A percentile compares a stretch with the other conserved stretches of the same genome.
Evolutionary conservation across 164 flowering plant genomes (phyloP).

Genomic region (Euptelea pleiosperma): DNA sequence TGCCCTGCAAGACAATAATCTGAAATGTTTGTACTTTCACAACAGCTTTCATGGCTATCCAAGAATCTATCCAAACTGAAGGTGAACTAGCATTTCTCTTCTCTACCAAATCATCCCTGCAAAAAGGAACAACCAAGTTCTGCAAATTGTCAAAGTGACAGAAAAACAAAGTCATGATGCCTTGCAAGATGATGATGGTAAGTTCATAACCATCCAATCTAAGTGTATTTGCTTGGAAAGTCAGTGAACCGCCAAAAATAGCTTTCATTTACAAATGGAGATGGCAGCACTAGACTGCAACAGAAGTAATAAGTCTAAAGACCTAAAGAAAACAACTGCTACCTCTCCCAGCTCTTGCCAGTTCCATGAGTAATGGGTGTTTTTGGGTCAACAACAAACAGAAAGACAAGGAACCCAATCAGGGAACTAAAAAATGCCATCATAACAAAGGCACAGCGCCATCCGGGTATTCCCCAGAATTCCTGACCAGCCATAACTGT

Average conservation of each 20-base stretch:
- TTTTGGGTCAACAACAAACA: constrained; percentile 81
- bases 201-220: too few species aligned
- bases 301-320: not conserved
- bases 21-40: constrained; percentile 75
- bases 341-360: constrained; percentile 47
- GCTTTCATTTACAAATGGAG: too few species aligned
- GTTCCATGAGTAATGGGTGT: constrained; percentile 19
- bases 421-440: constrained; percentile 74
- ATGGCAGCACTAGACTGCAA: too few species aligned
- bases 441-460: constrained; percentile 82
- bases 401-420: constrained; percentile 72
- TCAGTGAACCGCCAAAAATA: too few species aligned
- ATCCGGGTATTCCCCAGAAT: constrained; percentile 74
- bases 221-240: too few species aligned
- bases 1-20: constrained; percentile 85
- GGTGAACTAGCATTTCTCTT: constrained; percentile 29
- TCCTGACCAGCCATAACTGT: constrained; percentile 86
- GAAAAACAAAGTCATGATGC: too few species aligned
- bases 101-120: constrained; percentile 48
- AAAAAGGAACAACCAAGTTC: constrained; percentile 19
- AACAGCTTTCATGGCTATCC: constrained; percentile 81
- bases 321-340: constrained; percentile 11
- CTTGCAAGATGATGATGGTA: too few species aligned
- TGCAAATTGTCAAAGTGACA: too few species aligned
- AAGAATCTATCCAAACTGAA: constrained; percentile 67